Conservation (phyloP, 2,329 filamentous ascomycete genomes). For the Apiospora sp. region DNA sequence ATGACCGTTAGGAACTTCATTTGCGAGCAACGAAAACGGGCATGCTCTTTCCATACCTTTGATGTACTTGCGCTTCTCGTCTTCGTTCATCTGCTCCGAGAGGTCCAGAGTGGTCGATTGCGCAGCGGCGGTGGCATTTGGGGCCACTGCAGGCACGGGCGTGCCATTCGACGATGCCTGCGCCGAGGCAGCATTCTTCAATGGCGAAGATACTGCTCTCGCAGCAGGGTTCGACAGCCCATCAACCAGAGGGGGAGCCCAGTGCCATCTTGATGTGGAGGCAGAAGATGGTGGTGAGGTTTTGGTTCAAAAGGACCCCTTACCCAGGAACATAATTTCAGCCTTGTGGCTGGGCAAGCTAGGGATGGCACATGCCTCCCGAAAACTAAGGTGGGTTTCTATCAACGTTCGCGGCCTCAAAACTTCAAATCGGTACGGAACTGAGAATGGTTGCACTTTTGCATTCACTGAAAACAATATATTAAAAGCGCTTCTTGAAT, state of each 20-base stretch:
- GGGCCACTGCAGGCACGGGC: conserved; percentile 42
- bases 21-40: not conserved
- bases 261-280: conserved; percentile 37
- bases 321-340: conserved; percentile 2
- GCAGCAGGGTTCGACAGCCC: conserved; percentile 37
- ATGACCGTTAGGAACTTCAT: not conserved
- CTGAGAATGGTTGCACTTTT: not conserved
- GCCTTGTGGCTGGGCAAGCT: conserved; percentile 3
- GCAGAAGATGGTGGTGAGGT: conserved; percentile 1
- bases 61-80: conserved; percentile 86
- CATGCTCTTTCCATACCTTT: conserved; percentile 67
- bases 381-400: not conserved
- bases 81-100: conserved; percentile 84
- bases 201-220: conserved; percentile 51
- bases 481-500: not conserved
- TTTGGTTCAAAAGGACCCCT: not conserved
- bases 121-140: conserved; percentile 40
- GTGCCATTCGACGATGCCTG: conserved; percentile 56
- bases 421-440: not conserved
- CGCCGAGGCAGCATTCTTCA: conserved; percentile 51
- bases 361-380: not conserved
- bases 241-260: conserved; percentile 43
- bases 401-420: not conserved
- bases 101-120: conserved; percentile 56
- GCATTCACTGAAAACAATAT: not conserved